phyloP scores from a whole-genome alignment of 495 filamentous ascomycete species.

The Achaetomiella virescens region DNA sequence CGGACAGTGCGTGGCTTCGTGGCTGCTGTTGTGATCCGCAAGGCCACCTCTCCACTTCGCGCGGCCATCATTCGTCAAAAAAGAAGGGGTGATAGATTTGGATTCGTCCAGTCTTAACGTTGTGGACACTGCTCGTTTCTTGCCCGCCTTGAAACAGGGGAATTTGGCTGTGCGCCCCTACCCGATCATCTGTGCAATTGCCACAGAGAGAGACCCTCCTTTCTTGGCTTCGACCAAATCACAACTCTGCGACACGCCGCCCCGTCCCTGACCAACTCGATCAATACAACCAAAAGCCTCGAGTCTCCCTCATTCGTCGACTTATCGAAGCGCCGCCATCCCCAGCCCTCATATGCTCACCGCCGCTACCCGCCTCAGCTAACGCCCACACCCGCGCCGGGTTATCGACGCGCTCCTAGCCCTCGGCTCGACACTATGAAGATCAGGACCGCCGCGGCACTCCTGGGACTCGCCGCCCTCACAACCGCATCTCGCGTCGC shows the following conservation, averaged over 20 bases:
- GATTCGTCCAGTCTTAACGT: too few species aligned
- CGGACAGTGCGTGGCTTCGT: background rate
- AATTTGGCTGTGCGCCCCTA: too few species aligned
- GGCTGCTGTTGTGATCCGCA: background rate
- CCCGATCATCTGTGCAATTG: background rate
- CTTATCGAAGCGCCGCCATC: background rate
- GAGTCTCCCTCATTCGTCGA: background rate
- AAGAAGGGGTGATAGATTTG: background rate
- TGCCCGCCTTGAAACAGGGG: background rate
- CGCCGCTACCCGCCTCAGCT: background rate
- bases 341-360: background rate
- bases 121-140: background rate
- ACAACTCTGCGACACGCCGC: background rate
- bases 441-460: constrained; percentile 24
- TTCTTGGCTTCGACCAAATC: background rate
- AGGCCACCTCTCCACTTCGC: constrained; percentile 12
- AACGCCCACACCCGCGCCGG: constrained; percentile 1
- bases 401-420: constrained; percentile 9
- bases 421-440: constrained; percentile 35
- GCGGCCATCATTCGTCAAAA: background rate
- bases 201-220: background rate
- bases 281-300: background rate
- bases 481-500: constrained; percentile 33
- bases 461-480: constrained; percentile 40
- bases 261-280: background rate